phyloP scores from a whole-genome alignment of 2,329 filamentous ascomycete species.

The Cercospora citrullina region DNA sequence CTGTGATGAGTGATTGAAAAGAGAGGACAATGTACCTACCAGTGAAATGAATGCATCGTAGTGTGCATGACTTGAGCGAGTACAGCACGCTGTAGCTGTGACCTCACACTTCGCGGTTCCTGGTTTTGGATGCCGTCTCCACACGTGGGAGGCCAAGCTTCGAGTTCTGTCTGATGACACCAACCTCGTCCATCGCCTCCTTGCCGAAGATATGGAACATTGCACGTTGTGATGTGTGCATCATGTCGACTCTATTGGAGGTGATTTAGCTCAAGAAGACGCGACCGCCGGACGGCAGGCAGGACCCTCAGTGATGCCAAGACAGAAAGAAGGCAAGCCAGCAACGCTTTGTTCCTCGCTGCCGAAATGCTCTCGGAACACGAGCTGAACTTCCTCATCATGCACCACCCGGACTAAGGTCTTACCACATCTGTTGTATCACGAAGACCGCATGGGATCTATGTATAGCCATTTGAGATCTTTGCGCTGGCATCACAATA shows the following conservation, averaged over 20 bases:
- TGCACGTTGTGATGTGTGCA: background rate
- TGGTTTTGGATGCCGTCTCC: background rate
- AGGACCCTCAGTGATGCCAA: background rate
- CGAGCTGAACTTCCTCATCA: background rate
- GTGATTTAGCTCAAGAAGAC: no score
- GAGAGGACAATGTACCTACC: background rate
- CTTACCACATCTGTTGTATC: background rate
- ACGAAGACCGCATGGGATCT: background rate
- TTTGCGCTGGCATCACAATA: background rate
- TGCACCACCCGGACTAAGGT: background rate
- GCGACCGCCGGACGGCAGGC: background rate
- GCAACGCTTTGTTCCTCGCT: background rate
- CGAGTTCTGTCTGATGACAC: background rate
- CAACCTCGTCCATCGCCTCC: background rate
- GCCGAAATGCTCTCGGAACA: conserved; percentile 1
- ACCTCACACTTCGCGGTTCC: background rate
- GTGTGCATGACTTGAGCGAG: background rate
- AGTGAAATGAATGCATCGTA: background rate
- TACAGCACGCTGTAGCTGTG: background rate
- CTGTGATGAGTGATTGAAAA: background rate
- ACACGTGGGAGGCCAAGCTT: background rate
- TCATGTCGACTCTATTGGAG: background rate
- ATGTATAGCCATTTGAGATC: background rate
- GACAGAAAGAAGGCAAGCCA: background rate
- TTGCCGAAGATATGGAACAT: background rate